phyloP scores from a whole-genome alignment of 148 eudicot genomes.

The Talinum fruticosum region DNA sequence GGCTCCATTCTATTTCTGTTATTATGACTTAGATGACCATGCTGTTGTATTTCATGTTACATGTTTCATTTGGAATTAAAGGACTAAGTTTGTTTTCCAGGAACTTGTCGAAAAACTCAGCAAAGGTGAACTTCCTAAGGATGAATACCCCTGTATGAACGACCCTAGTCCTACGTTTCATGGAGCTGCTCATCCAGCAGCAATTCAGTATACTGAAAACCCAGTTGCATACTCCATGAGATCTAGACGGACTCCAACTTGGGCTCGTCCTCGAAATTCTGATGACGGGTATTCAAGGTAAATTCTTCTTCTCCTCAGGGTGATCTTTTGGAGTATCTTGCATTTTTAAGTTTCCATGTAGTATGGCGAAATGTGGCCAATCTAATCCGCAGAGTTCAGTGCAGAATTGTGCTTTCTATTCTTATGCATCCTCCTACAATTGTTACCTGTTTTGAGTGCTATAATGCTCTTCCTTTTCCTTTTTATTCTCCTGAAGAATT shows the following conservation, averaged over 20 bases:
- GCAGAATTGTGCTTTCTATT: not conserved
- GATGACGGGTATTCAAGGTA: slow-evolving; percentile 98
- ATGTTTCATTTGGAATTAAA: not conserved
- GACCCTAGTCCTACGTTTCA: slow-evolving; percentile 88
- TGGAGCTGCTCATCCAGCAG: slow-evolving; percentile 51
- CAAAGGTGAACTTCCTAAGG: slow-evolving; percentile 80
- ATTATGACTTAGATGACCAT: not conserved
- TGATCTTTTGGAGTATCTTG: not conserved
- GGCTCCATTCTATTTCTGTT: not conserved
- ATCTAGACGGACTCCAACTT: slow-evolving; percentile 76
- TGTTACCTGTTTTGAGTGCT: too few species aligned
- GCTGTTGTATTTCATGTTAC: not conserved
- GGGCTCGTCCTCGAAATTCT: slow-evolving; percentile 92
- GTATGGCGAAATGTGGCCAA: not conserved
- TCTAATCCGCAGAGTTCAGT: not conserved
- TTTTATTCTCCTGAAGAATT: not conserved
- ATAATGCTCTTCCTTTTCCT: not conserved
- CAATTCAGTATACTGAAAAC: slow-evolving; percentile 43
- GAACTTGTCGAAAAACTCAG: slow-evolving; percentile 82
- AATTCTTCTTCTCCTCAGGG: not conserved
- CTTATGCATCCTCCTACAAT: too few species aligned
- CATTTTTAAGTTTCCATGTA: not conserved
- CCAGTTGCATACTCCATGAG: slow-evolving; percentile 79
- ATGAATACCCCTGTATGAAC: slow-evolving; percentile 92
- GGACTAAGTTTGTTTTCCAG: slow-evolving; percentile 38